Evolutionary conservation across 2,329 filamentous ascomycete genomes (phyloP).

Genomic region (Nannizzia gypsea): DNA sequence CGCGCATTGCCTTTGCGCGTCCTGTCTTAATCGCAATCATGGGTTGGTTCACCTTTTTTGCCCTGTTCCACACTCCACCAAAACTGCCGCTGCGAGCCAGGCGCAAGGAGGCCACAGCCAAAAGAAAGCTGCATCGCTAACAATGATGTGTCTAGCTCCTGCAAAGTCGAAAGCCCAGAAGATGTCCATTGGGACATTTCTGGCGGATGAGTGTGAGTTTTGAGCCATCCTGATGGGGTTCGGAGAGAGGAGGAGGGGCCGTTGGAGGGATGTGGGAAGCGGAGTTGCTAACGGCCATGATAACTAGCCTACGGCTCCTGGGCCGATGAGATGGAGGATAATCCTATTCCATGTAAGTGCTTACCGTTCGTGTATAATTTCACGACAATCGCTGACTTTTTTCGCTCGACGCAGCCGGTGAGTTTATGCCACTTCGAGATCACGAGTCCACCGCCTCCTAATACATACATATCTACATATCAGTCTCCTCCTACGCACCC

Average conservation of each 20-base stretch:
- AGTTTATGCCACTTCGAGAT: neutral
- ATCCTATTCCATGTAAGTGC: constrained; percentile 56
- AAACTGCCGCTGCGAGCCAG: neutral
- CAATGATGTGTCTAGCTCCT: constrained; percentile 51
- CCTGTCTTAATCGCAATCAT: constrained; percentile 47
- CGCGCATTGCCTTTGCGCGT: constrained; percentile 33
- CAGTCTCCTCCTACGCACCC: constrained; percentile 27
- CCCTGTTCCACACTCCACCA: neutral
- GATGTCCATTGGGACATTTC: constrained; percentile 94
- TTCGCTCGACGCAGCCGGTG: constrained; percentile 8
- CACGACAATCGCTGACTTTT: constrained; percentile 6
- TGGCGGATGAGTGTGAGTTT: constrained; percentile 74
- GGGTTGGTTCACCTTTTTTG: constrained; percentile 29
- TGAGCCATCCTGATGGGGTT: neutral
- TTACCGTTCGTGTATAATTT: constrained; percentile 3
- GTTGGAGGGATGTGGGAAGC: neutral
- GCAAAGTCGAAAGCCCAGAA: constrained; percentile 91
- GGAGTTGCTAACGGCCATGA: constrained; percentile 19
- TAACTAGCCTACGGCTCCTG: constrained; percentile 67
- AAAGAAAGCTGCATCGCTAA: constrained; percentile 6
- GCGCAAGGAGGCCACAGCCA: neutral
- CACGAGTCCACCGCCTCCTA: constrained; percentile 3
- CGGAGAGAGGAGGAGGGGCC: neutral
- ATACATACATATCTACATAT: neutral
- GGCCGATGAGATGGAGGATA: constrained; percentile 97